Evolutionary conservation across 768 basidiomycete species (phyloP), one percentile per base, ranked within the genome.

Genomic region (Candolleomyces aberdarensis): DNA sequence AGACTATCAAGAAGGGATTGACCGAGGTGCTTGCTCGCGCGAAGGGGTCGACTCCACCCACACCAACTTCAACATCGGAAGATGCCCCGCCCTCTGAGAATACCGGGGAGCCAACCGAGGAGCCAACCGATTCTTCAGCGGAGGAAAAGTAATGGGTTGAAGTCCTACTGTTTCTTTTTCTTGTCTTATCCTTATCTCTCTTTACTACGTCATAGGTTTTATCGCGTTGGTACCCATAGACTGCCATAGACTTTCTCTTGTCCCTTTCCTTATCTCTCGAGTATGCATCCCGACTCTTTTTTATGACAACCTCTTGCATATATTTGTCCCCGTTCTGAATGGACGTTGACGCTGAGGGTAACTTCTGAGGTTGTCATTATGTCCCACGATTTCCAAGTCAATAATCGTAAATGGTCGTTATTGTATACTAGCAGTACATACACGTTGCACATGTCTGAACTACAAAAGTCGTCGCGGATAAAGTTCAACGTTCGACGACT

Each of bases 1-100:
- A 87, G 40, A 75, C 73, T 14, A 66, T 84, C 26, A 73, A 74
- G 59, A 78, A 79, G 60, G 72, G 75, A 15, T 70, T 83, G 17
- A 66, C 74, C 5, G 77, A 78, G 10, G 67, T 78, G n/a, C 64
- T 81, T 7, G 53, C 60, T 29, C 51, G 59, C 20, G 53, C 52
- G 15, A 61, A 56, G 55, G 60, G 54, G 36, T 64, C 75, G 20
- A 36, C 26, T 26, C 26, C 26, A 3, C 26, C 26, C 26, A 26
- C 26, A 26, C 26, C 26, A 3, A 26, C 26, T 26, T 26, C 26
- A 26, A 26, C 49, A 29, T 22, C 26, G 15, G 49, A n/a, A n/a
- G 49, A 51, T 2, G 13, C 22, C 26, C n/a, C 49, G 26, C 26
- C 26, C 2, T 11, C 49, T 50, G 14, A 11, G 49, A 29, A 20